Evolutionary conservation across 192 early-diverging fungal genomes (phyloP), one percentile per base, ranked within the genome.

Genomic region (Podila horticola): DNA sequence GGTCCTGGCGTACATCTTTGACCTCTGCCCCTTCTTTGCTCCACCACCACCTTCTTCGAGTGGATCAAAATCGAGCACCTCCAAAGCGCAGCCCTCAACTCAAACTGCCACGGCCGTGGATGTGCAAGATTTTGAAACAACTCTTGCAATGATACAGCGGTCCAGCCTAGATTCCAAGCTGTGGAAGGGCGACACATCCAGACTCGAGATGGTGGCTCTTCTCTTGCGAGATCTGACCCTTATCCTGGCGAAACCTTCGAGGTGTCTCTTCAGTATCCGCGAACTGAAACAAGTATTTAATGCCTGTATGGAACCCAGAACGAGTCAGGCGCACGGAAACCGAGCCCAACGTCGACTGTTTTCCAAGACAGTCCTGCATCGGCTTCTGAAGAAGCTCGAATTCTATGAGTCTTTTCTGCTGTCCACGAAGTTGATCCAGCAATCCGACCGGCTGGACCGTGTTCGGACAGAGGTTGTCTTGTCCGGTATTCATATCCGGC

Each of bases 111-210:
- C 62, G 41, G 2, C 4, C 13, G 15, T 45, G 4, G 67, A 69
- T 26, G 77, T 81, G 12, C 60, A 81, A 30, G 71, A 73, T 13
- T 81, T 81, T 66, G 77, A 81, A 55, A 81, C 77, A 20, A 69
- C 77, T 2, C 61, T 81, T 34, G 77, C 77, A 5, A 57, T 73
- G 22, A 19, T 81, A 4, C 77, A 81, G 28, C 45, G 33, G 11
- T 50, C 51, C 1, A 69, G 77, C 65, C 49, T 73, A 20, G 34
- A 69, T 11, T 81, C 77, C n/a, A 73, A 66, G 19, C 67, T 81
- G 1, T 81, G 77, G 77, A 81, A 66, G n/a, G 77, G 77, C 24
- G 77, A 81, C 17, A 81, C 71, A 24, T 19, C 68, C 12, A 71
- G 77, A 22, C 62, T 69, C 0, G 77, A 81, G 34, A 73, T 81